Conservation (phyloP, 371 early-diverging fungal species). For the Rhizopus sp. region DNA sequence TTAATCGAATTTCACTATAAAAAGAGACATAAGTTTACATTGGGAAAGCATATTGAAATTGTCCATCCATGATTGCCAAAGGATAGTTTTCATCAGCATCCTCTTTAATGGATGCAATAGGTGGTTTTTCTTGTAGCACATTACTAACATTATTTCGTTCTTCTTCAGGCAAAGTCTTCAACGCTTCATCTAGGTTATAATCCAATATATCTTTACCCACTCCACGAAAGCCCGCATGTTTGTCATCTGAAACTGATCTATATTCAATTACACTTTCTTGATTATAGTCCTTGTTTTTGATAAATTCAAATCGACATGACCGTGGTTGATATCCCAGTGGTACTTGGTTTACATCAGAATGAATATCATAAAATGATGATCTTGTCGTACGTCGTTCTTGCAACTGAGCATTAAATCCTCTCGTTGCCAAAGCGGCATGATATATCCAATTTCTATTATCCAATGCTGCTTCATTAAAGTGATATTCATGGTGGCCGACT, state of each 20-base stretch:
- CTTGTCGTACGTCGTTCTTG: conserved; percentile 54
- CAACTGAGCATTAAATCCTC: conserved; percentile 61
- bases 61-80: conserved; percentile 57
- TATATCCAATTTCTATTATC: conserved; percentile 53
- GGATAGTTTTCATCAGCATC: conserved; percentile 52
- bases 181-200: conserved; percentile 8
- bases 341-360: conserved; percentile 77
- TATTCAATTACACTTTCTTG: conserved; percentile 14
- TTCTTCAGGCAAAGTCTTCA: conserved; percentile 18
- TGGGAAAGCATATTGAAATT: conserved; percentile 57
- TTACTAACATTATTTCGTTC: conserved; percentile 11
- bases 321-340: conserved; percentile 60
- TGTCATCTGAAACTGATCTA: not conserved
- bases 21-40: conserved; percentile 40
- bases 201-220: conserved; percentile 25
- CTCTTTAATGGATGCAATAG: conserved; percentile 2
- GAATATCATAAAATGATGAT: conserved; percentile 72
- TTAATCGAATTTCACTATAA: not conserved
- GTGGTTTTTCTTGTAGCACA: conserved; percentile 17
- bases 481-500: conserved; percentile 22
- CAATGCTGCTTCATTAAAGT: conserved; percentile 24
- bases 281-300: not conserved
- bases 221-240: conserved; percentile 16
- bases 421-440: conserved; percentile 59
- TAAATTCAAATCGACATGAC: conserved; percentile 24